Evolutionary conservation across 192 early-diverging fungal genomes (phyloP), one percentile per base, ranked within the genome.

Genomic region (Allomyces arbusculus): DNA sequence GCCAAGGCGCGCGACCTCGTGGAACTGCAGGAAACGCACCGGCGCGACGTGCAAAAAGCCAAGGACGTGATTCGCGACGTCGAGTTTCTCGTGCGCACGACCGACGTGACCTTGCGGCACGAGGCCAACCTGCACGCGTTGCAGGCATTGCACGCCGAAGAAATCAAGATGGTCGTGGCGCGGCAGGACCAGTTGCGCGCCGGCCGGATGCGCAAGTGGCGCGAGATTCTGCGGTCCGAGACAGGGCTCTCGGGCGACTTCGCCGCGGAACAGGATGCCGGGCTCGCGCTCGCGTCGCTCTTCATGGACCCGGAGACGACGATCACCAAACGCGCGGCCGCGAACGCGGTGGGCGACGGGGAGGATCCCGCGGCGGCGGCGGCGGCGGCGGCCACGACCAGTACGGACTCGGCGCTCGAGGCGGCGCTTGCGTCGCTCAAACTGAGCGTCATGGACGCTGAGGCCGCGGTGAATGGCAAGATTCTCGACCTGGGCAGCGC

Each of bases 41-140:
- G 74, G 68, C 62, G 68, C 9, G 75, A 74, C 64, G 63, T 71
- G 61, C 69, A 72, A 22, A 33, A 24, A 10, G 71, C 64, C 62
- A 75, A 75, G 67, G 74, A 75, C 40, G 25, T 23, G 63, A 33
- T 70, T 16, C 22, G 33, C 4, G 10, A 58, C 50, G 20, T n/a
- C 12, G 50, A 58, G 16, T 58, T 20, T 10, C 12, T 14, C 20
- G 50, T n/a, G 16, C 12, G 20, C 16, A 20, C 50, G 12, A 20
- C 20, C 16, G 50, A n/a, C 50, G 16, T 58, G 50, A 14, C 24
- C 23, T 63, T 24, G 43, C 63, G 66, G 20, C 67, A 74, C 44
- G 20, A 23, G 19, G 23, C 8, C 12, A 71, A 71, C 26, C 43
- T 58, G 61, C 19, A 10, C 25, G 61, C 25, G 5, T 40, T 74